Percentiles rank a stretch among this genome's conserved stretches.
Evolutionary conservation across 2,329 filamentous ascomycete species (phyloP).

Genomic region (Aspergillus fijiensis): DNA sequence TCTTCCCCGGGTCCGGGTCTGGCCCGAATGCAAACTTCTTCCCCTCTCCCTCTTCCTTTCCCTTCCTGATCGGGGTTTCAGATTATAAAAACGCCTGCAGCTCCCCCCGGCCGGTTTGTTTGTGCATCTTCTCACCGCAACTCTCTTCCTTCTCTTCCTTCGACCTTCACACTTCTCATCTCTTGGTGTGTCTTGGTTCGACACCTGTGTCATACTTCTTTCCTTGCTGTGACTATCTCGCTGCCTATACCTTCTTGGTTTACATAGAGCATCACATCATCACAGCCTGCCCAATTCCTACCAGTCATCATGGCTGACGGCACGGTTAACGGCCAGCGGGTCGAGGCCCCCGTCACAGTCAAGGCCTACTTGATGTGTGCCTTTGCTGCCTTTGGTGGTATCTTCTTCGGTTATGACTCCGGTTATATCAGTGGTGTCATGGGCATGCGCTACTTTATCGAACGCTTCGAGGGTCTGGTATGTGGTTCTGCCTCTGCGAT

Average conservation of each 20-base stretch:
- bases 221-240: not conserved
- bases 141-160: not conserved
- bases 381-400: constrained; percentile 61
- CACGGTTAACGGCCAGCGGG: constrained; percentile 52
- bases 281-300: not conserved
- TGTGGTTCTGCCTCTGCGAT: constrained; percentile 10
- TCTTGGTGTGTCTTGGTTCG: not conserved
- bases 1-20: constrained; percentile 16
- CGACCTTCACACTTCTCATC: not conserved
- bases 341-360: constrained; percentile 59
- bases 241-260: not conserved
- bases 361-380: constrained; percentile 62
- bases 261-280: not conserved
- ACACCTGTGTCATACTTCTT: not conserved
- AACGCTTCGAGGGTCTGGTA: constrained; percentile 36
- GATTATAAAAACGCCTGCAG: constrained; percentile 2
- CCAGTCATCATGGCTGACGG: constrained; percentile 29
- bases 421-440: constrained; percentile 56
- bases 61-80: not conserved
- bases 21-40: constrained; percentile 10
- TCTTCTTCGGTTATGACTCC: constrained; percentile 62
- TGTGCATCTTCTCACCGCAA: not conserved
- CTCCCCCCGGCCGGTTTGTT: not conserved
- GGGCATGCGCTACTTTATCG: constrained; percentile 52
- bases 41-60: not conserved